phyloP scores from a whole-genome alignment of 345 rosid genomes.

The Salix exigua region DNA sequence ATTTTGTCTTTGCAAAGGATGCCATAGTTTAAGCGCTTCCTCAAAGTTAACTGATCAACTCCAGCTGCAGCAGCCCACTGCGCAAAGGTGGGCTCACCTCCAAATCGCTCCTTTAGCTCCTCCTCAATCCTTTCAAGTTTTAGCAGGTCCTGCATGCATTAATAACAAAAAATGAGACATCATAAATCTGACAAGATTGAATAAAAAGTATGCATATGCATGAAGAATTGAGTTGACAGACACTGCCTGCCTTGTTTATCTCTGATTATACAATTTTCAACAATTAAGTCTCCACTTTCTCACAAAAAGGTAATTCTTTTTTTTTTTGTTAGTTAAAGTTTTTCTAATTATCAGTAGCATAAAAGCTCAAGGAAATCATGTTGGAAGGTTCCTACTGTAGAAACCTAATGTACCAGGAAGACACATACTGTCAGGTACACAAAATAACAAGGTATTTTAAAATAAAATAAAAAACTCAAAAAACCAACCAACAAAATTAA shows the following conservation, averaged over 20 bases:
- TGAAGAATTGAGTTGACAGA: not conserved
- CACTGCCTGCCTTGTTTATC: not conserved
- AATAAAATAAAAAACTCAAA: not conserved
- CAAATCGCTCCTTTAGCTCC: conserved; percentile 65
- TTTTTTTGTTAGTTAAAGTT: not conserved
- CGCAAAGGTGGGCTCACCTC: conserved; percentile 63
- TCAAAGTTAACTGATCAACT: conserved; percentile 63
- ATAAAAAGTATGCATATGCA: not conserved
- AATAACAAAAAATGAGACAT: conserved; percentile 3
- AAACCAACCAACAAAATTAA: not conserved
- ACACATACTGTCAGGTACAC: not conserved
- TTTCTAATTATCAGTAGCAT: not conserved
- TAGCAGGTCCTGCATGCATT: conserved; percentile 56
- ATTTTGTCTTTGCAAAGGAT: conserved; percentile 77
- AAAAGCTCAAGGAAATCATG: not conserved
- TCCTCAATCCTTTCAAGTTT: conserved; percentile 77
- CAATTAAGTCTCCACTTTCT: not conserved
- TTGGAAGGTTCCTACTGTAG: not conserved
- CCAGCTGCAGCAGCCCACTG: conserved; percentile 98
- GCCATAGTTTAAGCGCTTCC: conserved; percentile 68
- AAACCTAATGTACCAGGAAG: no score
- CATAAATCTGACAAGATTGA: conserved; percentile 8
- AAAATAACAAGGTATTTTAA: not conserved
- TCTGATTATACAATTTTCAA: not conserved
- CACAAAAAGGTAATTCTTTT: not conserved